Percentiles rank a stretch among this genome's conserved stretches.
These are phyloP conservation scores for Carpinus fangiana DNA, from an alignment of 306 rosid genomes.

Conservation along the genomic window DNA sequence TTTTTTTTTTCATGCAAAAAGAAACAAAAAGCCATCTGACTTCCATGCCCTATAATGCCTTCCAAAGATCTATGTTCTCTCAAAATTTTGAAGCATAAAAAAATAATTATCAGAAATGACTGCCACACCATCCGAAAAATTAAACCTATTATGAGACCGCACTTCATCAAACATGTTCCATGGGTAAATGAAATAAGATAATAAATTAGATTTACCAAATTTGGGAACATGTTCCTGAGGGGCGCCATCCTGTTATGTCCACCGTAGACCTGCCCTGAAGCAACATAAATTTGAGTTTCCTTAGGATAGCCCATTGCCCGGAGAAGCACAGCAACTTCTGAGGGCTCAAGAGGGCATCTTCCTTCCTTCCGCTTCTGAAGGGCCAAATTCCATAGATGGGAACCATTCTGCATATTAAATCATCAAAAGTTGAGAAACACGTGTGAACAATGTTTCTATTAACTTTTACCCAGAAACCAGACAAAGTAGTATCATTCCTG, in stretches of 20 bases:
- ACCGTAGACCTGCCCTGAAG: slow-evolving; percentile 98
- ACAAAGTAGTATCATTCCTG: slow-evolving; percentile 21
- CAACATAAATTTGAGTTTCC: slow-evolving; percentile 98
- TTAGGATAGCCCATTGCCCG: slow-evolving; percentile 98
- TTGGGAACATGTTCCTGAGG: slow-evolving; percentile 91
- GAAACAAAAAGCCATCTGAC: background rate
- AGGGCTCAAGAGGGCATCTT: slow-evolving; percentile 97
- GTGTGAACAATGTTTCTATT: slow-evolving; percentile 15
- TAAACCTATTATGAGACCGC: no score
- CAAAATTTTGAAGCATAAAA: background rate
- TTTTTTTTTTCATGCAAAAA: background rate
- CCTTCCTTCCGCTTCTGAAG: slow-evolving; percentile 99
- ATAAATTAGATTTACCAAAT: slow-evolving; percentile 52
- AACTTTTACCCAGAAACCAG: slow-evolving; percentile 16
- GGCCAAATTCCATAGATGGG: slow-evolving; percentile 98
- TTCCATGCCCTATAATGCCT: background rate
- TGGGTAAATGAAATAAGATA: background rate
- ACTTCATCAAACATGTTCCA: no score
- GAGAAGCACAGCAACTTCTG: slow-evolving; percentile 97
- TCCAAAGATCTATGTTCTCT: background rate
- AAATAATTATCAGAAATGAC: background rate
- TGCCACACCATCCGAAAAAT: background rate
- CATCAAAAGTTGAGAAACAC: slow-evolving; percentile 22
- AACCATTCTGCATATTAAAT: slow-evolving; percentile 82
- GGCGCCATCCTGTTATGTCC: slow-evolving; percentile 99